Conservation (phyloP, 1,284 basidiomycete genomes). For the Rhodotorula sp. region DNA sequence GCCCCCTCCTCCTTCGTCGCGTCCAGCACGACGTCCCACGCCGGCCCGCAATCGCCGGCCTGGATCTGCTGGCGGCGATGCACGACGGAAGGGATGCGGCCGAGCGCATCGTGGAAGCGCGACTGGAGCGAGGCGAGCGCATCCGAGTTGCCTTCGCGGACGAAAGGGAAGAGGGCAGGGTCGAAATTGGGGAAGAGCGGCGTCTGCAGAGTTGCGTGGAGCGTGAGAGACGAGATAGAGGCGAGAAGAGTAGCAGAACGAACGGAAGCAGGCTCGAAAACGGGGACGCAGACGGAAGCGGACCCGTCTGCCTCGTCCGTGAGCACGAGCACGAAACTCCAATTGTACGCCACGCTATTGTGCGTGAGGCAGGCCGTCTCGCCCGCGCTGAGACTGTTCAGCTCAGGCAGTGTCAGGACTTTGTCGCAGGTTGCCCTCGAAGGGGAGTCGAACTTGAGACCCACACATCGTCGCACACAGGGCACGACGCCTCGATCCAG, state of each 20-base stretch:
- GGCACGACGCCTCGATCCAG: conserved; percentile 23
- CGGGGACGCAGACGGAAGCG: background rate
- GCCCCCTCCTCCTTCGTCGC: background rate
- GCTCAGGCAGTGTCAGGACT: too few species aligned
- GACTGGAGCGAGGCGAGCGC: background rate
- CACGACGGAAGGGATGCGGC: background rate
- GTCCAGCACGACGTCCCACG: conserved; percentile 15
- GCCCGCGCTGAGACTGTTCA: background rate
- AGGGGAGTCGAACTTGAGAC: background rate
- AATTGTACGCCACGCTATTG: conserved; percentile 3
- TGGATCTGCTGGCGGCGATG: background rate
- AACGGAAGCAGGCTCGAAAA: background rate
- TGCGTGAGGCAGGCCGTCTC: conserved; percentile 1
- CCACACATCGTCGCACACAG: conserved; percentile 3
- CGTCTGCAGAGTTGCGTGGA: background rate
- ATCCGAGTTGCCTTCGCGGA: conserved; percentile 8
- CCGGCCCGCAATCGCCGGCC: background rate
- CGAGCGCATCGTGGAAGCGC: conserved; percentile 7
- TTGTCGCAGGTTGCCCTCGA: too few species aligned
- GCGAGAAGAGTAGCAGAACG: background rate
- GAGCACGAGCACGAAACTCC: background rate
- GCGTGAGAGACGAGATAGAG: background rate
- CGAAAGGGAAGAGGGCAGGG: background rate
- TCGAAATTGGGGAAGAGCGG: conserved; percentile 1
- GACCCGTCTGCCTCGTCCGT: background rate